Conservation (phyloP, 2,329 filamentous ascomycete species). For the Apiospora rasikravindrae region DNA sequence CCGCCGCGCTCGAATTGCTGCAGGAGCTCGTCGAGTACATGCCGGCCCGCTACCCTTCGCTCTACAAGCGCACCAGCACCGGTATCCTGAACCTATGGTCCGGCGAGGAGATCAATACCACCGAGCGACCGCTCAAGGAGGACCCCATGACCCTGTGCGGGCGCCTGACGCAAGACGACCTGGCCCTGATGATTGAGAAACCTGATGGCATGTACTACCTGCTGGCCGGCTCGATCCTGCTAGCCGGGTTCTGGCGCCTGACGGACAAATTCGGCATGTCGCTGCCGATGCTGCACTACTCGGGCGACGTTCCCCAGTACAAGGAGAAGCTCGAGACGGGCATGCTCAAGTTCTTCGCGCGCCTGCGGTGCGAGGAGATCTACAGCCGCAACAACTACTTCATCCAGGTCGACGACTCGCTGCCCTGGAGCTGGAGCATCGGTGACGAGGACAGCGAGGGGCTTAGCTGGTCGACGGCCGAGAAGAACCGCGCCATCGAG, state of each 20-base stretch:
- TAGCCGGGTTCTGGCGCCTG: constrained; percentile 84
- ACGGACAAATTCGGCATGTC: constrained; percentile 82
- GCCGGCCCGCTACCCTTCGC: constrained; percentile 73
- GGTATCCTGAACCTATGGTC: constrained; percentile 76
- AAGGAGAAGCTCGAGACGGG: constrained; percentile 42
- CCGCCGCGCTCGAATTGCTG: constrained; percentile 76
- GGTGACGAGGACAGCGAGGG: constrained; percentile 70
- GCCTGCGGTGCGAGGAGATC: constrained; percentile 71
- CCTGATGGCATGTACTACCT: constrained; percentile 82
- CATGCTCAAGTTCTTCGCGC: constrained; percentile 67
- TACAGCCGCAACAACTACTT: constrained; percentile 80
- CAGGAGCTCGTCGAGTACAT: constrained; percentile 76
- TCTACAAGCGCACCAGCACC: constrained; percentile 67
- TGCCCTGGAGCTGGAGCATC: constrained; percentile 79
- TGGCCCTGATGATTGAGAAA: constrained; percentile 82
- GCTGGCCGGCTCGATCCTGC: constrained; percentile 74
- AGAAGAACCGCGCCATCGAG: constrained; percentile 74
- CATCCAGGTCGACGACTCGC: constrained; percentile 79
- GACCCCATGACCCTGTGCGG: constrained; percentile 80
- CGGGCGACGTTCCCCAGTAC: constrained; percentile 65
- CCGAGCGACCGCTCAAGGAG: constrained; percentile 67
- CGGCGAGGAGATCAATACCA: constrained; percentile 73
- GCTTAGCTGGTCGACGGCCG: constrained; percentile 76
- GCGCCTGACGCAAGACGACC: constrained; percentile 78
- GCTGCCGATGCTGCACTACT: constrained; percentile 79